Evolutionary conservation across 352 stramenopile species (phyloP).

Genomic region (Phytophthora hibernalis): DNA sequence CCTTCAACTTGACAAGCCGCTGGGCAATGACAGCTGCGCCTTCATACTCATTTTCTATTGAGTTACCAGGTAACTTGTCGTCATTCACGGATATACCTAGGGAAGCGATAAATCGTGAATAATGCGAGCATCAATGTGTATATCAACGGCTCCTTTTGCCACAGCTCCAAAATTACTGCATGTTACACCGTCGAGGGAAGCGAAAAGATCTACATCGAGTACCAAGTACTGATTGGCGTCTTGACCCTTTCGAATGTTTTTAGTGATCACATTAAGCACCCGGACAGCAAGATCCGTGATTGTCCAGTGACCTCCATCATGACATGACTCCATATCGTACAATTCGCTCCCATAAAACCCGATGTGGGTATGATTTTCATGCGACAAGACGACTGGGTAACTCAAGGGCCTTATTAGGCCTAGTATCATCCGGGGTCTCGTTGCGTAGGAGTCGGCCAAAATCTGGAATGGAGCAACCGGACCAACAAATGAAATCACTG

Average conservation of each 20-base stretch:
- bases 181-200: neutral
- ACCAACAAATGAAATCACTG: neutral
- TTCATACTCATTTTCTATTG: neutral
- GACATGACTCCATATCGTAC: conserved; percentile 5
- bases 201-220: conserved; percentile 16
- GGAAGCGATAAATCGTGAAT: conserved; percentile 21
- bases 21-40: neutral
- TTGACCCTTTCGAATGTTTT: conserved; percentile 16
- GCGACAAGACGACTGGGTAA: neutral
- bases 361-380: conserved; percentile 8
- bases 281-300: conserved; percentile 7
- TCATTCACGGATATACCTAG: conserved; percentile 12
- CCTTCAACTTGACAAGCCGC: neutral
- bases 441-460: neutral
- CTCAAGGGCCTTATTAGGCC: conserved; percentile 14
- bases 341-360: neutral
- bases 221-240: conserved; percentile 22
- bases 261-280: conserved; percentile 11
- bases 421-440: neutral
- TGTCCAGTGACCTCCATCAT: neutral
- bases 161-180: conserved; percentile 17
- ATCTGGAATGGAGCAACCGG: neutral
- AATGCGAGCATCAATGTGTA: too few relatives aligned
- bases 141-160: neutral
- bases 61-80: neutral